Evolutionary conservation across 352 stramenopile genomes (phyloP), one percentile per base, ranked within the genome.

Genomic region (Phytophthora agathidicida): DNA sequence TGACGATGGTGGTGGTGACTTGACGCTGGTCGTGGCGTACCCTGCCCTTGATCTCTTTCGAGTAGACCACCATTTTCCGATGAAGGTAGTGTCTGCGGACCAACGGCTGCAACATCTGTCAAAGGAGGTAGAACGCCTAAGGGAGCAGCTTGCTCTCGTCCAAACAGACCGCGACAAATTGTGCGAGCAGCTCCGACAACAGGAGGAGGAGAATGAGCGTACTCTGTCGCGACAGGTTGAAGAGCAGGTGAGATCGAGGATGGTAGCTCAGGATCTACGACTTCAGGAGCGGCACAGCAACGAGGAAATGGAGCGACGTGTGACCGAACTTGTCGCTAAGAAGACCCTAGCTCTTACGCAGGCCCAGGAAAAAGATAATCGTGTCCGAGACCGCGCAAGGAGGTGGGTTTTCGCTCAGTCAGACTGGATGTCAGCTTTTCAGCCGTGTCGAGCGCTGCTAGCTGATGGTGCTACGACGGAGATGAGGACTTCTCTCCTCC

Each of bases 1-100:
- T 10, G 19, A 35, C 22, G 49, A n/a, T 22, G 23, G 27, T 20
- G 27, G 26, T 17, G 35, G 51, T 13, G 27, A 20, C 7, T 32
- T 77, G 41, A 68, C 46, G 26, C 42, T 80, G 27, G 38, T 61
- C n/a, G 64, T 80, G 16, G 35, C 56, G 26, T 80, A 77, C 16
- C 71, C 71, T 22, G 70, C 56, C 19, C 70, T 74, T 38, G 71
- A 80, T 23, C 59, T 80, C 17, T 80, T 68, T 52, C 31, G 64
- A 14, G 52, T 66, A 11, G 36, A 61, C n/a, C 71, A 75, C 20
- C 51, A 63, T 24, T 77, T 80, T 31, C 56, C 62, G 6, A 62
- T 80, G 58, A 61, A 58, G 39, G 30, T 68, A 10, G 46, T 77
- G 9, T 28, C 64, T 2, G 32, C 43, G 8, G 16, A 49, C 3